Conservation (phyloP, 345 rosid genomes). For the Euphorbia peplus region DNA sequence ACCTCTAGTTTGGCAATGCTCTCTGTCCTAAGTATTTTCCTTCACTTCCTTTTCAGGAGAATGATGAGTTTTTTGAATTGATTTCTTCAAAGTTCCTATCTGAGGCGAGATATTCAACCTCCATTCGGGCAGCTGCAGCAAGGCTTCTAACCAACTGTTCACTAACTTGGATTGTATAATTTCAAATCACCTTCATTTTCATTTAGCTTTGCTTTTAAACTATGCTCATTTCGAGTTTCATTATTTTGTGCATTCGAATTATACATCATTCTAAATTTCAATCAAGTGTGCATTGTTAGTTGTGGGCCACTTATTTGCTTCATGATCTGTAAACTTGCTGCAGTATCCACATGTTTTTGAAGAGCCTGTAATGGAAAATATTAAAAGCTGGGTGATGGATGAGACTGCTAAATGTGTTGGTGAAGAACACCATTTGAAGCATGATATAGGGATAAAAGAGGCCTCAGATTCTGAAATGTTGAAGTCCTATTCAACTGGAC, state of each 20-base stretch:
- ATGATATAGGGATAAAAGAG: constrained; percentile 47
- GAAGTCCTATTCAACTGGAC: constrained; percentile 84
- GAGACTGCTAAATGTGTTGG: constrained; percentile 52
- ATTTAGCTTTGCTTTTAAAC: background rate
- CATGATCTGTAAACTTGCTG: constrained; percentile 15
- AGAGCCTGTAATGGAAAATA: constrained; percentile 64
- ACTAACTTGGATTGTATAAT: constrained; percentile 57
- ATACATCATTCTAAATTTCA: background rate
- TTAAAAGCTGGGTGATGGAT: constrained; percentile 87
- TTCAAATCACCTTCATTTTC: constrained; percentile 1
- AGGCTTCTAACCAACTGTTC: constrained; percentile 82
- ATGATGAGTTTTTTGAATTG: constrained; percentile 96
- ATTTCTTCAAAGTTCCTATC: constrained; percentile 81
- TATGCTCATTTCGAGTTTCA: background rate
- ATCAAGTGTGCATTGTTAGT: background rate
- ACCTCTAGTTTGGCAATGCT: constrained; percentile 1
- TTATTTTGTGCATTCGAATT: background rate
- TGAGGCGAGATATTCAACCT: constrained; percentile 60
- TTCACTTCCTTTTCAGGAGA: constrained; percentile 54
- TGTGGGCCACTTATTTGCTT: constrained; percentile 11
- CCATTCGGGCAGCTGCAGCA: constrained; percentile 83
- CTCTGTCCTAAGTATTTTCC: background rate
- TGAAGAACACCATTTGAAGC: constrained; percentile 46
- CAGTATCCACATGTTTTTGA: constrained; percentile 95
- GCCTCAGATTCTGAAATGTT: constrained; percentile 82